Conservation (phyloP, 805 yeast genomes). For the Cyberlindnera meyerae region DNA sequence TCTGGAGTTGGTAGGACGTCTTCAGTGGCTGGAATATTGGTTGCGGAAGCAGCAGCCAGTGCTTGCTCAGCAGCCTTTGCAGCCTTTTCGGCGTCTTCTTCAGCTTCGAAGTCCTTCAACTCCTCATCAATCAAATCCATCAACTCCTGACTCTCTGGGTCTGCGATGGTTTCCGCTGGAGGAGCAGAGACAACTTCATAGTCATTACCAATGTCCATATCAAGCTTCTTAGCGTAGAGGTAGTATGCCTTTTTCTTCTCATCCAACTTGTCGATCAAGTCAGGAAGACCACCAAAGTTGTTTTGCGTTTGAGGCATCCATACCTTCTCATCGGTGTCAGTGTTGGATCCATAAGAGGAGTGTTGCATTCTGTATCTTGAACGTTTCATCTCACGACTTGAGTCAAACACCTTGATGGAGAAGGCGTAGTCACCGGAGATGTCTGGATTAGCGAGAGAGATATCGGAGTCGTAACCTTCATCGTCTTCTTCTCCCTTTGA, state of each 20-base stretch:
- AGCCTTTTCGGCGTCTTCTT: background rate
- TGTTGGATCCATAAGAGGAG: background rate
- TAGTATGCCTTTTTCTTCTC: conserved; percentile 28
- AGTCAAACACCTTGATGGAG: conserved; percentile 37
- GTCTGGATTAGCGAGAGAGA: conserved; percentile 50
- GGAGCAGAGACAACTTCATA: conserved; percentile 7
- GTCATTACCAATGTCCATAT: conserved; percentile 10
- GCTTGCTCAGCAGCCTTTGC: no score
- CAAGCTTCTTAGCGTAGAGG: conserved; percentile 24
- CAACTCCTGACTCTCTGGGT: background rate
- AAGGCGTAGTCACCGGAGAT: conserved; percentile 47
- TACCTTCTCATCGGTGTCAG: conserved; percentile 23
- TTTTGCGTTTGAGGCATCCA: conserved; percentile 41
- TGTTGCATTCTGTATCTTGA: conserved; percentile 6
- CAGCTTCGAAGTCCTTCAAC: background rate
- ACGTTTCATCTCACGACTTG: conserved; percentile 19
- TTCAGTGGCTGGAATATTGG: conserved; percentile 1
- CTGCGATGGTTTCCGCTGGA: background rate
- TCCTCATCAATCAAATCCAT: conserved; percentile 2
- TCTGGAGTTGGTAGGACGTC: conserved; percentile 3
- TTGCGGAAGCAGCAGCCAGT: no score
- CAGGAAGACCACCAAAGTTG: conserved; percentile 38
- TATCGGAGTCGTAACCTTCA: conserved; percentile 40
- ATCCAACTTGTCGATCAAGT: conserved; percentile 29
- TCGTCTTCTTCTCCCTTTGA: conserved; percentile 32